Percentiles rank a stretch among this genome's conserved stretches.
Evolutionary conservation across 257 asterid genomes (phyloP).

Genomic region (Apocynum venetum): DNA sequence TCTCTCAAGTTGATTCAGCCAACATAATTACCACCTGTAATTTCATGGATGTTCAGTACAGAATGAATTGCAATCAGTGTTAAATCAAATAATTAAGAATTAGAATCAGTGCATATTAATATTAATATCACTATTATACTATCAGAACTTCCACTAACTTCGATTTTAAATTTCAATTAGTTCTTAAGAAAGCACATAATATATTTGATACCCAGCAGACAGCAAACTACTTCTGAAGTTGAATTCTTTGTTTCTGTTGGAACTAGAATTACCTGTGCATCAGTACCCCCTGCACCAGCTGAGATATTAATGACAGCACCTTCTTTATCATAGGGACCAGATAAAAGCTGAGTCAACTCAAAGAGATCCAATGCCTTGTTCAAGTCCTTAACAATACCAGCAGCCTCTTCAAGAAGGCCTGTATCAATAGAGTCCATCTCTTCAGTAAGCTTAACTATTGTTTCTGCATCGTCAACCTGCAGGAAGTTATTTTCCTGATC

Average conservation of each 20-base stretch:
- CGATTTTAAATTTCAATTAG: not conserved
- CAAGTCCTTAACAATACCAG: slow-evolving; percentile 64
- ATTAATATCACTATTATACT: too few relatives aligned
- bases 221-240: not conserved
- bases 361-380: slow-evolving; percentile 74
- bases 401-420: slow-evolving; percentile 83
- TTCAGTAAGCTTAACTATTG: slow-evolving; percentile 83
- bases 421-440: slow-evolving; percentile 83
- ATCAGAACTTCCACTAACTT: not conserved
- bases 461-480: slow-evolving; percentile 85
- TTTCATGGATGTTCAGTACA: not conserved
- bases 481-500: not conserved
- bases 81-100: not conserved
- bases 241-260: not conserved
- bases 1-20: not conserved
- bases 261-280: slow-evolving; percentile 78
- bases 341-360: slow-evolving; percentile 89
- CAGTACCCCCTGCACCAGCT: slow-evolving; percentile 99
- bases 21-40: not conserved
- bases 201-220: not conserved
- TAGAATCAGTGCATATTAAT: not conserved
- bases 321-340: slow-evolving; percentile 95
- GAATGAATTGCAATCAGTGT: not conserved
- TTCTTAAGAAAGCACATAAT: not conserved
- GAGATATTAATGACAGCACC: slow-evolving; percentile 75